These are phyloP conservation scores for Thalia dealbata DNA, from an alignment of 176 grass and related monocot genomes.

Conservation along the genomic window DNA sequence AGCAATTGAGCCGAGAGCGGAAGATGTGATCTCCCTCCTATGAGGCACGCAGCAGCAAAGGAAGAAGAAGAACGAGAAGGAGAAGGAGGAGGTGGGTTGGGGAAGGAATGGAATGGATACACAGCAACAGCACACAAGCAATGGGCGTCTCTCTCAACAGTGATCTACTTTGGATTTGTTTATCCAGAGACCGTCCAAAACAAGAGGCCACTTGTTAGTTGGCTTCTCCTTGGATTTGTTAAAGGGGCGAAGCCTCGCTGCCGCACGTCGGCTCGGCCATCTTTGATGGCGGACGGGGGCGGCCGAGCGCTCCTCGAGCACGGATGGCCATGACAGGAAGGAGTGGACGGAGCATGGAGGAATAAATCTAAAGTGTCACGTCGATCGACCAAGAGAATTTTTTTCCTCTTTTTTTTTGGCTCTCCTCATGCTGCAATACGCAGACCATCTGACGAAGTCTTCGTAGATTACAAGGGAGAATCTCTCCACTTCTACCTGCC, in stretches of 20 bases:
- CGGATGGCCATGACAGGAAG: neutral
- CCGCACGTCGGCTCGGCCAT: neutral
- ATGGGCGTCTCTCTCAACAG: neutral
- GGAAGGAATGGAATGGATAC: too few relatives aligned
- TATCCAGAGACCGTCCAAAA: neutral
- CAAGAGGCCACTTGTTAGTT: conserved; percentile 4
- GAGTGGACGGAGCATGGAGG: neutral
- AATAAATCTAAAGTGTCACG: neutral
- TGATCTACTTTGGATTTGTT: neutral
- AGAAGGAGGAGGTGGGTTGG: too few relatives aligned
- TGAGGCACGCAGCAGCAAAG: too few relatives aligned
- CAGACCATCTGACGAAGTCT: neutral
- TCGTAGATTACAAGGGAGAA: too few relatives aligned
- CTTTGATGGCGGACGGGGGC: neutral
- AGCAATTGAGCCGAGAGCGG: too few relatives aligned
- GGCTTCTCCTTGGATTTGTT: conserved; percentile 1
- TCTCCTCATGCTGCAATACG: neutral
- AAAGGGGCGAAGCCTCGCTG: neutral
- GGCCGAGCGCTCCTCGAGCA: neutral
- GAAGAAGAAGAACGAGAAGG: too few relatives aligned
- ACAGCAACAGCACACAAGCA: neutral
- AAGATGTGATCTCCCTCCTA: too few relatives aligned
- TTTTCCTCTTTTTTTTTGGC: neutral
- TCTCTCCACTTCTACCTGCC: too few relatives aligned
- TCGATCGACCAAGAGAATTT: neutral